phyloP scores from a whole-genome alignment of 2,329 filamentous ascomycete genomes.

The Scytalidium lignicola region DNA sequence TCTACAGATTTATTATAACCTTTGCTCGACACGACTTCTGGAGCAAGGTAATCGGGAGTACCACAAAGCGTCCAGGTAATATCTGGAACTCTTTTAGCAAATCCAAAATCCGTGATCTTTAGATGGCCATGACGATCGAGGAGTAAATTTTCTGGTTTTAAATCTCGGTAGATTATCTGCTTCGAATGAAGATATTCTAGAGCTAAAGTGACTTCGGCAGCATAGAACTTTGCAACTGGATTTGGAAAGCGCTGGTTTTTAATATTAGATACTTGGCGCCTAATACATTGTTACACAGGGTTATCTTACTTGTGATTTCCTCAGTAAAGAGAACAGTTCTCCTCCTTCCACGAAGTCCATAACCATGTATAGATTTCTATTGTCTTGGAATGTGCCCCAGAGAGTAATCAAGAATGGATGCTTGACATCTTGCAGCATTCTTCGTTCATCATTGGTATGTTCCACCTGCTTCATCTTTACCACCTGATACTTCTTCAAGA shows the following conservation, averaged over 20 bases:
- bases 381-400: constrained; percentile 97
- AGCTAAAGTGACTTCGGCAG: constrained; percentile 91
- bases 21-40: constrained; percentile 98
- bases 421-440: constrained; percentile 94
- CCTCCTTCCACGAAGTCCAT: constrained; percentile 99
- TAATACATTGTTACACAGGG: too few relatives aligned
- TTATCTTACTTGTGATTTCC: constrained; percentile 73
- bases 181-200: constrained; percentile 92
- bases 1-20: constrained; percentile 99
- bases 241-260: constrained; percentile 91
- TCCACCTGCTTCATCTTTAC: constrained; percentile 99
- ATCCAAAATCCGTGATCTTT: constrained; percentile 98
- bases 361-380: constrained; percentile 97
- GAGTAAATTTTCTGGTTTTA: constrained; percentile 92
- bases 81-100: constrained; percentile 95
- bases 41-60: constrained; percentile 94
- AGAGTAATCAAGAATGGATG: constrained; percentile 96
- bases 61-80: constrained; percentile 99
- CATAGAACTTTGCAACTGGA: constrained; percentile 98
- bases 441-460: constrained; percentile 96
- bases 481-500: constrained; percentile 96
- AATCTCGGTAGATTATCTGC: constrained; percentile 95
- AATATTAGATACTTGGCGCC: too few relatives aligned
- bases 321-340: constrained; percentile 89
- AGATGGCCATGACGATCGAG: constrained; percentile 90